Base-by-base conservation (phyloP, 2,329 filamentous ascomycete genomes). In the Xylariaceae sp. region DNA sequence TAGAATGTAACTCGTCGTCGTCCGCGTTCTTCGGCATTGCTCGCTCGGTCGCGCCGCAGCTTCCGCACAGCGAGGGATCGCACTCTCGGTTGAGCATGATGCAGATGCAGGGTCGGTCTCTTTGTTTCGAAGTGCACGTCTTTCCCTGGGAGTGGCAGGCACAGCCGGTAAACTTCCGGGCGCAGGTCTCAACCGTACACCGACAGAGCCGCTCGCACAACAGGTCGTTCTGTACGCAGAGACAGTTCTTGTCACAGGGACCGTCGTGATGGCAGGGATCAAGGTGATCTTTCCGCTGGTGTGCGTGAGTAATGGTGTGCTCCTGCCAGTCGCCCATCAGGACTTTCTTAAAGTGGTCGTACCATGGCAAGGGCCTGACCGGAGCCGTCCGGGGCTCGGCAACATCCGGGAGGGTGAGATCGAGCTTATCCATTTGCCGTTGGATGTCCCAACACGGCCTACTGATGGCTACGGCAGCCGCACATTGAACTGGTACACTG, bases 51-150 rank as follows among this genome's bases (percentile, higher is more conserved):
- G 81, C 83, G 18, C 85, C 85, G 50, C 87, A 92, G 7, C 67
- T 70, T 12, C 71, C 71, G 53, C 87, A 94, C 9, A 90, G 68
- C 42, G 83, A 78, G 2, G 85, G 79, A 51, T 92, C 87, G 54
- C 87, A 94, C 62, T 94, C 87, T 27, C 87, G 75, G 50, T 85
- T 83, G 36, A 87, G 69, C 52, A 75, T 70, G 14, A 79, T 69
- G 52, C 87, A 94, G 11, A 83, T 80, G 55, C 87, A 92, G 3
- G 73, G 71, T 43, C 65, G 62, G 40, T 77, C 74, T 44, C 73
- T 74, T 49, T 80, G 68, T 30, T 72, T 74, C 9, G 70, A 59
- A 5, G 70, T 49, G 46, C 80, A 84, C 1, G 70, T 71, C 55
- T 76, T 75, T 38, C 83, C 84, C 5, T 65, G 64, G 1, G 65